Base-by-base conservation (phyloP, 2,329 filamentous ascomycete species). In the Pyrenochaeta sp. region DNA sequence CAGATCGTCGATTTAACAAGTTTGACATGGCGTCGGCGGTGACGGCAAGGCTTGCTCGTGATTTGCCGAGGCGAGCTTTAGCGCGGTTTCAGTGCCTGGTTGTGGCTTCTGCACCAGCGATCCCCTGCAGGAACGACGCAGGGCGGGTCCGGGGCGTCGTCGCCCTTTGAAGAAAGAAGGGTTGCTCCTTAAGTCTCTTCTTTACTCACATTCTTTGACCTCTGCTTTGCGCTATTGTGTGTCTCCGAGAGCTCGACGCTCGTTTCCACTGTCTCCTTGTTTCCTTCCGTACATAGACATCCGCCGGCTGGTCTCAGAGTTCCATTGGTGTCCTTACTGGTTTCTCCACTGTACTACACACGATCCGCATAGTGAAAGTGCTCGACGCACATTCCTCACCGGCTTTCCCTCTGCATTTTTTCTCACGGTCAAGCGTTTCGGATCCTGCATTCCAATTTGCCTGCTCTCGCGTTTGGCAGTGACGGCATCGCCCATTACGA, bases 311-410 rank as follows among this genome's bases (percentile, higher is more conserved):
- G 72, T 68, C 70, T 66, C 68, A 65, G 19, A 19, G 70, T 68
- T 68, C 67, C 66, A 66, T 70, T 54, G 63, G 71, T 65, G 62
- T 69, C 66, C 45, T 59, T 67, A 56, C 64, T 50, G 44, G 30
- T 51, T 47, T 53, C 54, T 61, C 54, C 56, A 61, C 58, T 54
- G 61, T 64, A 65, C 52, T 52, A 61, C 59, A 58, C 51, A 49
- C 55, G 43, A 58, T 54, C 57, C 56, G 28, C 55, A 49, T 36
- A 59, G 42, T 51, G 37, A 54, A 64, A 54, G 73, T 75, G 73
- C 72, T 76, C 52, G 72, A 76, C 69, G 72, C 73, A 74, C 71
- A 69, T 69, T 71, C 67, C 62, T 52, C 48, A 39, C 50, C 55
- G 22, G 45, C 59, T 49, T 62, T 64, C 56, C 54, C 59, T 56